A percentile compares a stretch with the other conserved stretches of the same genome.
These are phyloP conservation scores for Bremia lactucae DNA, from an alignment of 352 stramenopile genomes.

Conservation along the genomic window DNA sequence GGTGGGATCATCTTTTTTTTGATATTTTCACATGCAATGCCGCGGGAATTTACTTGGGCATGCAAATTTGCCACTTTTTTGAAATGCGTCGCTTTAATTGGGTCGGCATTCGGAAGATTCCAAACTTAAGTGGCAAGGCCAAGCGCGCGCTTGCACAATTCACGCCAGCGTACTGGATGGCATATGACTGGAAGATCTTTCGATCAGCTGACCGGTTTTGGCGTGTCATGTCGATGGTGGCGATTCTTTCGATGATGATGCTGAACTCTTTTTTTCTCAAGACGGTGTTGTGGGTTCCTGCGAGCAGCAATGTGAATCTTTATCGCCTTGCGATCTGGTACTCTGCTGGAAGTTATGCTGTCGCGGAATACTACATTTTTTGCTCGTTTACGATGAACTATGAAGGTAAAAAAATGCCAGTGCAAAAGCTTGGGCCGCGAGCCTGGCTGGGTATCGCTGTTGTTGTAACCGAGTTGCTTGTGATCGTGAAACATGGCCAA, in stretches of 20 bases:
- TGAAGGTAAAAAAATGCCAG: slow-evolving; percentile 34
- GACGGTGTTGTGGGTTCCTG: slow-evolving; percentile 85
- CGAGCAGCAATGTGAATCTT: slow-evolving; percentile 73
- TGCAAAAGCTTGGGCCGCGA: slow-evolving; percentile 74
- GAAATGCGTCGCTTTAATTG: slow-evolving; percentile 86
- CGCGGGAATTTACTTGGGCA: slow-evolving; percentile 83
- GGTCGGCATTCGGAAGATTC: slow-evolving; percentile 82
- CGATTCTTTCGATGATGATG: slow-evolving; percentile 89
- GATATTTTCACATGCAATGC: slow-evolving; percentile 92
- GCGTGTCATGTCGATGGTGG: slow-evolving; percentile 84
- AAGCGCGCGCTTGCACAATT: slow-evolving; percentile 82
- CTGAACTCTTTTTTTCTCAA: slow-evolving; percentile 95
- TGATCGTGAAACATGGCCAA: slow-evolving; percentile 76
- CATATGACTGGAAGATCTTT: slow-evolving; percentile 91
- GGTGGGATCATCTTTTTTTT: slow-evolving; percentile 91
- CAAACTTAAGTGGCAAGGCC: slow-evolving; percentile 65
- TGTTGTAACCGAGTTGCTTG: slow-evolving; percentile 60
- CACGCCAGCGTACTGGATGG: slow-evolving; percentile 85
- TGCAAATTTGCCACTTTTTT: slow-evolving; percentile 80
- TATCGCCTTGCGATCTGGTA: slow-evolving; percentile 75
- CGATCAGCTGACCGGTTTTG: slow-evolving; percentile 84
- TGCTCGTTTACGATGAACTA: slow-evolving; percentile 77
- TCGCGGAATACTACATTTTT: slow-evolving; percentile 87
- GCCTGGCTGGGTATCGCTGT: slow-evolving; percentile 78
- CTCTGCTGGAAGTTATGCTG: slow-evolving; percentile 76